Conservation (phyloP, 768 basidiomycete species). For the Mrakia blollopis region DNA sequence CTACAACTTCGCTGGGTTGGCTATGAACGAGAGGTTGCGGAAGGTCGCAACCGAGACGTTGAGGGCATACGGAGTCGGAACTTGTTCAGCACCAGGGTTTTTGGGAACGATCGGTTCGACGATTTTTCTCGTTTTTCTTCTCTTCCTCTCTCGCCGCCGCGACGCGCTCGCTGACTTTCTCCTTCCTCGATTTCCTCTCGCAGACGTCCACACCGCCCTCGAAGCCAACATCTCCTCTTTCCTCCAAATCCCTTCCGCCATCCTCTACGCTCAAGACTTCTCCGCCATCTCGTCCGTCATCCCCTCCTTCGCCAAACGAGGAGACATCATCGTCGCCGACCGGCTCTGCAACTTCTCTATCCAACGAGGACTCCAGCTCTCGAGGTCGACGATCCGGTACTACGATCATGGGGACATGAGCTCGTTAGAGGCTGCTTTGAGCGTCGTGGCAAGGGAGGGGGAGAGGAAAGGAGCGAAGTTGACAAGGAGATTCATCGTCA, state of each 20-base stretch:
- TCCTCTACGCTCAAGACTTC: slow-evolving; percentile 91
- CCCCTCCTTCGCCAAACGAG: slow-evolving; percentile 94
- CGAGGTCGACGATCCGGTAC: slow-evolving; percentile 85
- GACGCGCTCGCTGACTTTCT: not conserved
- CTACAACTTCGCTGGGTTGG: slow-evolving; percentile 85
- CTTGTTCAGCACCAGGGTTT: slow-evolving; percentile 94
- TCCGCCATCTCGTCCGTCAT: slow-evolving; percentile 89
- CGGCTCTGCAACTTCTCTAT: slow-evolving; percentile 92
- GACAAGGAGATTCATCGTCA: slow-evolving; percentile 89
- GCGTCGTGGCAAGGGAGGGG: slow-evolving; percentile 77
- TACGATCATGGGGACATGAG: slow-evolving; percentile 93
- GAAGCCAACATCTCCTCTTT: slow-evolving; percentile 88
- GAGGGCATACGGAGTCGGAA: slow-evolving; percentile 83
- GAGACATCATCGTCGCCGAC: slow-evolving; percentile 97
- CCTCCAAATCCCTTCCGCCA: slow-evolving; percentile 77
- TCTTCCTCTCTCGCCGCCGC: not conserved
- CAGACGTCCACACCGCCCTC: slow-evolving; percentile 85
- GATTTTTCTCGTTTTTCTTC: slow-evolving; percentile 29
- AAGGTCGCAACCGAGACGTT: slow-evolving; percentile 76
- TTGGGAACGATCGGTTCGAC: slow-evolving; percentile 81
- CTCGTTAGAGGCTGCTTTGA: slow-evolving; percentile 83
- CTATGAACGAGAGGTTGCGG: slow-evolving; percentile 81
- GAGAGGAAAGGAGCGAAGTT: slow-evolving; percentile 74
- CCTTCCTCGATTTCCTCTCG: not conserved
- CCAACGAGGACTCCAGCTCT: slow-evolving; percentile 95